Evolutionary conservation across 2,329 filamentous ascomycete species (phyloP), one percentile per base, ranked within the genome.

Genomic region (Arthrobotrys musiformis): DNA sequence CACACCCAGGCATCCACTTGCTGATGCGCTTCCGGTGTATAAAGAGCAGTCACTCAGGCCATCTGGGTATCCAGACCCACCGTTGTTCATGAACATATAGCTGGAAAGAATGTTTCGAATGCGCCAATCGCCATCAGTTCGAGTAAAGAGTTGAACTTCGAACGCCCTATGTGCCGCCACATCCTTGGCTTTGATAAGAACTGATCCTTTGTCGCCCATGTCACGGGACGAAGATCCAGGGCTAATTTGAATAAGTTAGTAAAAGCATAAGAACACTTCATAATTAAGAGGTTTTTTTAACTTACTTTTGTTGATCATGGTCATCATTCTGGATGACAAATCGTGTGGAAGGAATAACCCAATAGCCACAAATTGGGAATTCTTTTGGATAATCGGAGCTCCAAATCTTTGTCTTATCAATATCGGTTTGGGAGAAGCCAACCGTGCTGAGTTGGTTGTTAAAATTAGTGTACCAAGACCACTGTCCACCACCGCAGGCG

Each of bases 301-400:
- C 68, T 77, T 67, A 73, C 68, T 75, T 81, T 61, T 82, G 81
- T 50, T 82, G 81, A 60, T 82, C 81, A 28, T 82, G 81, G 58
- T 82, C 81, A 64, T 82, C 81, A 62, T 82, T 82, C 70, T 82
- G 81, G 58, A 82, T 79, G 13, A 80, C 81, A 66, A 82, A 82
- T 22, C 80, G 74, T n/a, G 76, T 78, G 2, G 80, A 70, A 1
- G 80, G 80, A 24, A 81, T 80, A 30, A 81, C 76, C 80, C 80
- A 81, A 13, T 61, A 76, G 15, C 80, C 80, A 28, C 79, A 80
- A 33, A 79, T 79, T 0, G 75, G 75, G 13, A 62, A 54, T 46
- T 78, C 46, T 70, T 73, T 73, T 40, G 69, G 69, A 44, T 73
- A 73, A 58, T 73, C 69, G 48, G 81, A 81, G 56, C 81, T 81